These are phyloP conservation scores for Tagetes erecta DNA, from an alignment of 129 eudicot species.

Conservation along the genomic window DNA sequence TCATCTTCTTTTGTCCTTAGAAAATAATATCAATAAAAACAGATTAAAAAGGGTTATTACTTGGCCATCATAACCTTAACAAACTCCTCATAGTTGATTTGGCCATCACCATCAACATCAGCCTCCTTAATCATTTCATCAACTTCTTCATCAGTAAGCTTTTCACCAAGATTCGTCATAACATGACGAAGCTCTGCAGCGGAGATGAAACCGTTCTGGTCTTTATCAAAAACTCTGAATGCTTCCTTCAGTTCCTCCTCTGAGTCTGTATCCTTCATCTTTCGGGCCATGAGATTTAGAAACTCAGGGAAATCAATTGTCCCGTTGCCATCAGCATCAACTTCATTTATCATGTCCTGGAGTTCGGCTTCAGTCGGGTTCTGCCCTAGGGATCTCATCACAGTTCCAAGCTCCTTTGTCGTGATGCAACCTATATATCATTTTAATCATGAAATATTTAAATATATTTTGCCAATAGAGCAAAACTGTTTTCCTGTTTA, in stretches of 20 bases:
- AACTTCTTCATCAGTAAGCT: conserved; percentile 46
- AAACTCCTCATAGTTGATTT: conserved; percentile 44
- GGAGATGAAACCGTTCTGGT: conserved; percentile 43
- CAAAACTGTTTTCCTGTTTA: background rate
- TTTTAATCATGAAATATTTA: background rate
- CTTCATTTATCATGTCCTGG: conserved; percentile 46
- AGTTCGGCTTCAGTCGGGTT: conserved; percentile 45
- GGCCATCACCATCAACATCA: conserved; percentile 45
- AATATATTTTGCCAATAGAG: background rate
- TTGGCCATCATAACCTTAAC: conserved; percentile 51
- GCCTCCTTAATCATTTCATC: conserved; percentile 45
- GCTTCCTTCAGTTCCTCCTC: conserved; percentile 47
- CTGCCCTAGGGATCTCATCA: conserved; percentile 45
- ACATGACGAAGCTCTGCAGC: conserved; percentile 47
- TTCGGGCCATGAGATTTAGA: conserved; percentile 42
- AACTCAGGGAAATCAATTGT: conserved; percentile 44
- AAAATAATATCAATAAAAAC: conserved; percentile 6
- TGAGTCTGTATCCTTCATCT: conserved; percentile 45
- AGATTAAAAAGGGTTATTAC: conserved; percentile 22
- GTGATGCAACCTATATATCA: conserved; percentile 37
- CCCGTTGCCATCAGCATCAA: conserved; percentile 45
- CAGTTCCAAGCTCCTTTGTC: conserved; percentile 44
- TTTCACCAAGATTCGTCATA: conserved; percentile 45
- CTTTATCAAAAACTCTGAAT: conserved; percentile 43
- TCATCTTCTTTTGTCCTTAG: conserved; percentile 15